These are phyloP conservation scores for Ustilago loliicola DNA, from an alignment of 1,284 basidiomycete species.

Conservation along the genomic window DNA sequence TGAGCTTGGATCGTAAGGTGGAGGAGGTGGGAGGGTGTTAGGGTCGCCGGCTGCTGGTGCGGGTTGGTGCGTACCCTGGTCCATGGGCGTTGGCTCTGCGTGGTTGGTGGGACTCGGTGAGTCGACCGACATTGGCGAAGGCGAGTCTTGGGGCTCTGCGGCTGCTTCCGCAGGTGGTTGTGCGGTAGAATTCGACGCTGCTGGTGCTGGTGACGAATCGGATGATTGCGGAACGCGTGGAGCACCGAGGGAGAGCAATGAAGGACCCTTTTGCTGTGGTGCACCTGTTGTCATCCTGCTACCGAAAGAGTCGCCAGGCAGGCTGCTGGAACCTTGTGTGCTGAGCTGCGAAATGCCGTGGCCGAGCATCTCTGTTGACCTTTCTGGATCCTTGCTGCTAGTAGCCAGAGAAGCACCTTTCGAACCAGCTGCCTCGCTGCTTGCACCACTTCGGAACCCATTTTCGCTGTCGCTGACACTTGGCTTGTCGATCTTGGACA, in stretches of 20 bases:
- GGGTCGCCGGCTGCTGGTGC: conserved; percentile 75
- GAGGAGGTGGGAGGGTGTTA: conserved; percentile 74
- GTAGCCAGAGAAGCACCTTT: conserved; percentile 48
- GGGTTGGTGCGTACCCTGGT: conserved; percentile 53
- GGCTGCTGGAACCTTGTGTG: conserved; percentile 73
- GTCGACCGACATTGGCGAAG: conserved; percentile 55
- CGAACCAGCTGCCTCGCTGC: conserved; percentile 53
- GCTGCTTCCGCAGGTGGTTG: conserved; percentile 31
- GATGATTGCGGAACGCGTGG: conserved; percentile 36
- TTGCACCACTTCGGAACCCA: conserved; percentile 50
- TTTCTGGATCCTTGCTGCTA: conserved; percentile 68
- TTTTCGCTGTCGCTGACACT: conserved; percentile 55
- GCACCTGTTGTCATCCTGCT: conserved; percentile 74
- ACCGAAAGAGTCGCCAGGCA: conserved; percentile 72
- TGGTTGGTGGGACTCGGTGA: conserved; percentile 38
- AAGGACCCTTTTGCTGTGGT: conserved; percentile 76
- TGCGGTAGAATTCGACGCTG: conserved; percentile 13
- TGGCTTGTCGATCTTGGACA: conserved; percentile 77
- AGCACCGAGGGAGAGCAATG: conserved; percentile 79
- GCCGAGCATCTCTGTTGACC: conserved; percentile 75
- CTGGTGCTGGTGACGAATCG: conserved; percentile 14
- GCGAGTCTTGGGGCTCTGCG: conserved; percentile 58
- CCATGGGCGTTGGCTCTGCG: conserved; percentile 38
- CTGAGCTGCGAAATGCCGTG: conserved; percentile 78
- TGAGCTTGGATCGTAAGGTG: conserved; percentile 75